Evolutionary conservation across 768 basidiomycete species (phyloP).

Genomic region (Strobilomyces dryophilus): DNA sequence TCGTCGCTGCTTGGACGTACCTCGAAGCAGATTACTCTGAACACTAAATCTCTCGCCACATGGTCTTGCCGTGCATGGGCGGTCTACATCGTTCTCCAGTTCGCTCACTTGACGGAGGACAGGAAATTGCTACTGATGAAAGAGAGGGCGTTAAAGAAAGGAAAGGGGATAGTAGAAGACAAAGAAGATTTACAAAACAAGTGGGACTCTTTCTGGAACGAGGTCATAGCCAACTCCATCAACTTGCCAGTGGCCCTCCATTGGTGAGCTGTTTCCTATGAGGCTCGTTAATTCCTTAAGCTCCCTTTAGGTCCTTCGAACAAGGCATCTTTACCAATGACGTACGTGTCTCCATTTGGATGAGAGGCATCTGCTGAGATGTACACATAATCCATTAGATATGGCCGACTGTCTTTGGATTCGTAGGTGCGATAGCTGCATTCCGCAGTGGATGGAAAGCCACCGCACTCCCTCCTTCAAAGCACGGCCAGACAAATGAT

Average conservation of each 20-base stretch:
- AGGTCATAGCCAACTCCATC: conserved; percentile 65
- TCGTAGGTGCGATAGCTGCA: conserved; percentile 52
- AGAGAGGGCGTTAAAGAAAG: conserved; percentile 54
- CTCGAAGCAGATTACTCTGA: conserved; percentile 41
- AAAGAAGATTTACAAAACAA: conserved; percentile 52
- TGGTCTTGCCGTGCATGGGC: conserved; percentile 87
- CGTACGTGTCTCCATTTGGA: conserved; percentile 34
- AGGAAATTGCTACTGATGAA: conserved; percentile 51
- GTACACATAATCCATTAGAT: conserved; percentile 25
- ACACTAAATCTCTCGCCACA: conserved; percentile 46
- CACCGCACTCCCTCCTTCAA: conserved; percentile 37
- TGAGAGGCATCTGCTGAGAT: conserved; percentile 2
- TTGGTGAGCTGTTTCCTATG: conserved; percentile 48
- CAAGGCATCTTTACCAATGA: conserved; percentile 64
- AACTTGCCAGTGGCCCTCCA: conserved; percentile 84
- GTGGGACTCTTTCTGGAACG: conserved; percentile 69
- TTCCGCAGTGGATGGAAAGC: conserved; percentile 73
- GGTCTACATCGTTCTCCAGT: conserved; percentile 70
- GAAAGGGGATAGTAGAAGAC: conserved; percentile 52
- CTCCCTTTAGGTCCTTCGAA: conserved; percentile 54
- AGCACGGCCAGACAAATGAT: background rate
- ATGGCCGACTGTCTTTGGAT: conserved; percentile 39
- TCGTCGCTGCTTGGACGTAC: conserved; percentile 39
- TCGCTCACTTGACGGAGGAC: conserved; percentile 69
- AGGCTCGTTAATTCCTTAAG: background rate